A percentile compares a stretch with the other conserved stretches of the same genome.
These are phyloP conservation scores for Microstegium vimineum DNA, from an alignment of 176 grass and related monocot species.

Conservation along the genomic window DNA sequence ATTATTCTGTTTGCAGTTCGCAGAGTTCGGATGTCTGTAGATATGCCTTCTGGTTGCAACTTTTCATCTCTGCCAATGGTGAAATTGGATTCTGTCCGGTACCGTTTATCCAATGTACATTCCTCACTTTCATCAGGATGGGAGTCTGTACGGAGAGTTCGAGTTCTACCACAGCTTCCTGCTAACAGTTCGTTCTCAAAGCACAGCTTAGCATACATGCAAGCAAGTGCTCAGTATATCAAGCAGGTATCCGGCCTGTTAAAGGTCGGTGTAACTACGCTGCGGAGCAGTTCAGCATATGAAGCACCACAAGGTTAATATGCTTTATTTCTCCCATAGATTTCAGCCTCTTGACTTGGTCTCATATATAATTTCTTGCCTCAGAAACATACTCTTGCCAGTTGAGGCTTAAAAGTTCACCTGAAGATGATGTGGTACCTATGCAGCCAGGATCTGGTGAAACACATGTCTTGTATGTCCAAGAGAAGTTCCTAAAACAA, in stretches of 20 bases:
- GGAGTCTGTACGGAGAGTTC: constrained; percentile 80
- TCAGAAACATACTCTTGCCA: constrained; percentile 93
- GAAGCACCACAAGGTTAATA: constrained; percentile 79
- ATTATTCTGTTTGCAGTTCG: constrained; percentile 67
- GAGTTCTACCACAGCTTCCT: constrained; percentile 65
- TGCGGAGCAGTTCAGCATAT: constrained; percentile 71
- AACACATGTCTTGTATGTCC: constrained; percentile 94
- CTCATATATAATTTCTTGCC: constrained; percentile 30
- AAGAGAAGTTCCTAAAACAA: constrained; percentile 24
- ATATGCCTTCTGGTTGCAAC: constrained; percentile 89
- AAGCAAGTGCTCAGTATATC: constrained; percentile 94
- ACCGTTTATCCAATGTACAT: constrained; percentile 76
- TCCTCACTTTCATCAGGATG: constrained; percentile 75
- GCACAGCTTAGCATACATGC: constrained; percentile 96
- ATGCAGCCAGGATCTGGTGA: constrained; percentile 99
- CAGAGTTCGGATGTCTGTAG: constrained; percentile 89
- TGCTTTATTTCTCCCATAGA: constrained; percentile 15
- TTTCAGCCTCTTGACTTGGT: constrained; percentile 14
- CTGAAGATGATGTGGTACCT: constrained; percentile 64
- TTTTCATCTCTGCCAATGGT: constrained; percentile 75
- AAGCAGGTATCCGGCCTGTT: constrained; percentile 90
- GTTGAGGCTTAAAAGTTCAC: constrained; percentile 80
- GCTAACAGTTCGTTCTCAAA: constrained; percentile 79
- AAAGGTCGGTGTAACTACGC: constrained; percentile 81
- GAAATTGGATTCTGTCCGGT: constrained; percentile 69